Evolutionary conservation across 2,329 filamentous ascomycete species (phyloP), one percentile per base, ranked within the genome.

Genomic region (Pseudogymnoascus sp.): DNA sequence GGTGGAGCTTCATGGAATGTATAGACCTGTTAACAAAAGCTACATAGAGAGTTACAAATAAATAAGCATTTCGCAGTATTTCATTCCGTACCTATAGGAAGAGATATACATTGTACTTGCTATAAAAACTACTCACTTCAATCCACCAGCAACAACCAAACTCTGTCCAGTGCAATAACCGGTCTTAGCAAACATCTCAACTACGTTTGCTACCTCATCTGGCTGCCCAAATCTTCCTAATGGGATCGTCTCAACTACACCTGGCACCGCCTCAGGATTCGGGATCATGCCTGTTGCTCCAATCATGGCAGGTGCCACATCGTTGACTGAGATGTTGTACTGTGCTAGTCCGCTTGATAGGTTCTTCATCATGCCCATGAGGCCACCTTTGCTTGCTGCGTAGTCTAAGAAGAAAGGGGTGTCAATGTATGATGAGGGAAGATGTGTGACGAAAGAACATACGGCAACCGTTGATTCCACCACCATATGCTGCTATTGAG

Each of bases 131-230:
- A 40, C 64, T 64, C 61, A 67, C 60, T 69, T 71, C 63, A 75
- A 70, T 0, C 76, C 76, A 12, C 77, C 77, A 69, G 77, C 74
- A 59, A 78, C 71, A 23, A 73, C 68, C 23, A 78, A 71, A 49
- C 77, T 75, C 68, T 81, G 79, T 61, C 79, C 79, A 14, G 78
- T 80, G 61, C 79, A 71, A 69, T 78, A 80, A 1, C 72, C 73
- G 3, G 75, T 79, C 68, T 75, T 77, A 9, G 78, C 73, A 71
- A 80, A 77, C 78, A 78, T 80, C 8, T 75, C 61, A 7, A 81
- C 77, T 8, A 77, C 78, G 65, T 79, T 77, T 1, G 79, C 78
- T 63, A 80, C 74, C 68, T 81, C 79, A 21, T 77, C 75, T 4
- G 78, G 77, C 45, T 68, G 71, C 0, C 79, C 78, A 3, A 80